Evolutionary conservation across 768 basidiomycete species (phyloP).

Genomic region (Pleurotus giganteus): DNA sequence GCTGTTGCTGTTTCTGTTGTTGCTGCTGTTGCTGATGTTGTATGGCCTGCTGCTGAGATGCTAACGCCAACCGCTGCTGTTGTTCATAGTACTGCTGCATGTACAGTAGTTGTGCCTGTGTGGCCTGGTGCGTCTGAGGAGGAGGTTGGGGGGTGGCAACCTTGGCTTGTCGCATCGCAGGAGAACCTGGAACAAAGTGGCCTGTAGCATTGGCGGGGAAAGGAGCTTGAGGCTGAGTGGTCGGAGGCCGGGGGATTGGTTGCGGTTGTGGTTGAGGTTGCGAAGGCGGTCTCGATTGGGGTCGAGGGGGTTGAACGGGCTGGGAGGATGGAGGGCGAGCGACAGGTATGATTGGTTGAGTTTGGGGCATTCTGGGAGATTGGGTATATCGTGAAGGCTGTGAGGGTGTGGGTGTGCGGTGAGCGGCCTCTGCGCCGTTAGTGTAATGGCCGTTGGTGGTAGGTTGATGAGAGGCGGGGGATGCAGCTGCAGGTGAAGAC

Average conservation of each 20-base stretch:
- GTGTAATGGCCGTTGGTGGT: neutral
- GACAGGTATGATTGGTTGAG: neutral
- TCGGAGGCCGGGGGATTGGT: constrained; percentile 9
- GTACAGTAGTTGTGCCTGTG: constrained; percentile 15
- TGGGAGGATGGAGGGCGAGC: constrained; percentile 7
- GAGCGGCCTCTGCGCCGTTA: neutral
- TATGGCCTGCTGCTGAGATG: no score
- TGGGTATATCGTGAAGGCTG: constrained; percentile 7
- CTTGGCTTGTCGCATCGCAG: constrained; percentile 8
- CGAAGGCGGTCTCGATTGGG: constrained; percentile 13
- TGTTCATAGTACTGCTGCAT: constrained; percentile 13
- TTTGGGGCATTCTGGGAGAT: neutral
- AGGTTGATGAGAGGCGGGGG: constrained; percentile 1
- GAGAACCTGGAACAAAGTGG: neutral
- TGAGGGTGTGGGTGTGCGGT: constrained; percentile 3
- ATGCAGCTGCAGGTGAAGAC: constrained; percentile 13
- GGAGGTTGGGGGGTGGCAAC: constrained; percentile 14
- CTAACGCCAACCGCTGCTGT: neutral
- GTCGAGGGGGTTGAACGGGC: constrained; percentile 6
- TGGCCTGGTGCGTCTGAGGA: constrained; percentile 18
- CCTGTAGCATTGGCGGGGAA: neutral
- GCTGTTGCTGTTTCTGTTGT: neutral
- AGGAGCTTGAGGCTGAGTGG: constrained; percentile 9
- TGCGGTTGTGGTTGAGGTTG: constrained; percentile 14
- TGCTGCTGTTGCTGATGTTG: constrained; percentile 15